Evolutionary conservation across 2,329 filamentous ascomycete species (phyloP), one percentile per base, ranked within the genome.

Genomic region (Lecanoromycetidae sp.): DNA sequence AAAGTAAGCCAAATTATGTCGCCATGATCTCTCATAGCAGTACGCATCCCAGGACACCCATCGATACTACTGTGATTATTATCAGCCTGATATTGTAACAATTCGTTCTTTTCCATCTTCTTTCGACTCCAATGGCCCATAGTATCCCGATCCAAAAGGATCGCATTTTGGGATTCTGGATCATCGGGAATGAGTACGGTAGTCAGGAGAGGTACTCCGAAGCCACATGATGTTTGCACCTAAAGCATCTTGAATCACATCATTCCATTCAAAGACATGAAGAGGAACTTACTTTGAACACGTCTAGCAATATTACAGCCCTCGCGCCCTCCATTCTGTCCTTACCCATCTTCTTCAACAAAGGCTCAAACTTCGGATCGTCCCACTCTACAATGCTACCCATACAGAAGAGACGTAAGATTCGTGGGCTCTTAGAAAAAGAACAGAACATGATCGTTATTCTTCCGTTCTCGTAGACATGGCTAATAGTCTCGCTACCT

Each of bases 381-480:
- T 75, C 73, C 62, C 71, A 76, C 61, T 84, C 80, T 3, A 83
- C 63, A 6, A 83, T 73, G 4, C 58, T 61, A 4, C 74, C 75
- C 7, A 57, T 69, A 59, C 79, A 82, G 59, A 80, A 83, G 41
- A 82, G 68, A 4, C 80, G 67, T 60, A 82, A 59, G 57, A 84
- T 84, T 46, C 77, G 69, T 13, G 80, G 79, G 0, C 66, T 58
- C 3, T 66, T 55, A 1, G 73, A 75, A 53, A 82, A 84, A 19
- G 75, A 79, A 60, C 75, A 81, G 64, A 87, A 86, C 72, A 87
- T 79, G 58, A 88, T 65, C 5, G 82, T 86, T 15, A 84, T 72
- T 13, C 84, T 75, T 25, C 79, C 81, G 57, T 88, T 88, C 58
- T 90, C 84, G 59, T 85, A 80, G 9, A 85, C 63, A 57, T 88